Evolutionary conservation across 2,329 filamentous ascomycete species (phyloP).

Genomic region (Scleromitrula shiraiana): DNA sequence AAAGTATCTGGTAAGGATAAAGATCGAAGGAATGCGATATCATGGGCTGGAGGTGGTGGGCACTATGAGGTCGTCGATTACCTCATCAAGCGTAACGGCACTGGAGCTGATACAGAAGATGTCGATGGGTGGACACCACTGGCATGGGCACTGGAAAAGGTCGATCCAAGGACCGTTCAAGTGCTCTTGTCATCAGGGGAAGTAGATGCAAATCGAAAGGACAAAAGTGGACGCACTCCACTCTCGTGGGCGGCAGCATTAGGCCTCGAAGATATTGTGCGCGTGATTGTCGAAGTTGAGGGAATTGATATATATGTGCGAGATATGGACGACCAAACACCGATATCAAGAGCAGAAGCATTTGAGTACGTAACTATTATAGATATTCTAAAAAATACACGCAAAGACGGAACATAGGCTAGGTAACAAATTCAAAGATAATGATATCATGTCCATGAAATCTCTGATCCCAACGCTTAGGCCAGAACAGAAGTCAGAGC

Average conservation of each 20-base stretch:
- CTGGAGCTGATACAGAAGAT: neutral
- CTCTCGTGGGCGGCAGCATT: neutral
- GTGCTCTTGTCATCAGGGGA: neutral
- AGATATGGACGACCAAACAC: neutral
- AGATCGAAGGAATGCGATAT: neutral
- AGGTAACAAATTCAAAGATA: neutral
- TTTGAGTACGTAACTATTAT: neutral
- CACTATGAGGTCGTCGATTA: constrained; percentile 20
- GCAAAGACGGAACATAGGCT: neutral
- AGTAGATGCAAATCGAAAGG: neutral
- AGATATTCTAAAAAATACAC: neutral
- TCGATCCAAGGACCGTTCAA: neutral
- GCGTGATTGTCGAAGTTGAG: neutral
- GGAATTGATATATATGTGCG: neutral
- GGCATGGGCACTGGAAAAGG: neutral
- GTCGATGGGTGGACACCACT: neutral
- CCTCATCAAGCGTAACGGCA: constrained; percentile 12
- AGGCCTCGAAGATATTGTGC: neutral
- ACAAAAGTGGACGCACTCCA: neutral
- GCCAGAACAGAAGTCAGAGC: neutral
- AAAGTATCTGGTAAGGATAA: neutral
- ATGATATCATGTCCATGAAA: neutral
- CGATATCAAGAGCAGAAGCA: neutral
- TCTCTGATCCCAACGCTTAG: neutral
- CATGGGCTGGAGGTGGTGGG: constrained; percentile 26